Evolutionary conservation across 108 stramenopile genomes (phyloP).

Genomic region (Nannochloropsis granulata): DNA sequence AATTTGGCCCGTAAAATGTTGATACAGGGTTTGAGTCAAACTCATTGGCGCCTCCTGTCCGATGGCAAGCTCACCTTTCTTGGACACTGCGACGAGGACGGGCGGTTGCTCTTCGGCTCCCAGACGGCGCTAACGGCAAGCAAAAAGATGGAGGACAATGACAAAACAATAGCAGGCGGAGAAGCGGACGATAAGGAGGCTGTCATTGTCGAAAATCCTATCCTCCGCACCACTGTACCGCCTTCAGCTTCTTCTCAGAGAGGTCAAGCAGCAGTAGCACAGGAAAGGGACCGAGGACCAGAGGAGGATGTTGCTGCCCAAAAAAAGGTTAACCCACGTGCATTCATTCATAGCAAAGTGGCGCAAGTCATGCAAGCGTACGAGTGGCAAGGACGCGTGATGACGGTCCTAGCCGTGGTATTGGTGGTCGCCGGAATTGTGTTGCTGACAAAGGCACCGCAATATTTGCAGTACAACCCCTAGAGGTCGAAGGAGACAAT

Average conservation of each 20-base stretch:
- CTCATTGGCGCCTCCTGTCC: neutral
- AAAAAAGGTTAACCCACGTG: too few species aligned
- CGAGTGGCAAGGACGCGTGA: neutral
- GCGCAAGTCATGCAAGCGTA: neutral
- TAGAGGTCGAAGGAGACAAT: neutral
- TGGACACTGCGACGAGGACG: neutral
- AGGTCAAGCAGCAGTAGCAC: too few species aligned
- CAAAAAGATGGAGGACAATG: neutral
- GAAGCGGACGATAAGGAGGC: too few species aligned
- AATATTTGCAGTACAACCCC: neutral
- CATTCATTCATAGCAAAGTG: neutral
- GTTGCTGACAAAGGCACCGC: neutral
- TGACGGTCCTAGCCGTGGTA: neutral
- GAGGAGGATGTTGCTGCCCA: too few species aligned
- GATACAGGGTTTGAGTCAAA: neutral
- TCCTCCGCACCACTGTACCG: neutral
- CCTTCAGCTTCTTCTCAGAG: too few species aligned
- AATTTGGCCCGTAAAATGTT: neutral
- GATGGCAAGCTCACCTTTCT: neutral
- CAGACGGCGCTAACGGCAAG: neutral
- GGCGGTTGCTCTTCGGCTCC: neutral
- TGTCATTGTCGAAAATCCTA: neutral
- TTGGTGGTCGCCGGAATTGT: neutral
- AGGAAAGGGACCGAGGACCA: too few species aligned
- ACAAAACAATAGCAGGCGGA: neutral